These are phyloP conservation scores for Eugenia klotzschiana DNA, from an alignment of 441 rosid genomes.

Conservation along the genomic window DNA sequence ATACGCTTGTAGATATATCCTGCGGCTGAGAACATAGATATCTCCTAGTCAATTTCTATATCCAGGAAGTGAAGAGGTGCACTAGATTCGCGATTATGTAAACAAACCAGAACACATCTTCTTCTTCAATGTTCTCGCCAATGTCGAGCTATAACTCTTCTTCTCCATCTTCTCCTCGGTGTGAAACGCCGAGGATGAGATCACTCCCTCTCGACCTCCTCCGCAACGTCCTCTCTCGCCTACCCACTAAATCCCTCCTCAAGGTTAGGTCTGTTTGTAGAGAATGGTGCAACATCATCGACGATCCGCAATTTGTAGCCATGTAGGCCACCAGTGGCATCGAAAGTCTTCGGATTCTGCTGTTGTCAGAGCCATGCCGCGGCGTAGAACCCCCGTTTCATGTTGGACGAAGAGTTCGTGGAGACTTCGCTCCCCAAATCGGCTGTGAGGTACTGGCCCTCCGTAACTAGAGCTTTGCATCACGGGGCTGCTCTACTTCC, in stretches of 20 bases:
- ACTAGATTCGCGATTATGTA: background rate
- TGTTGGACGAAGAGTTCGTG: background rate
- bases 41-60: background rate
- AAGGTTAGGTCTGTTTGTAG: background rate
- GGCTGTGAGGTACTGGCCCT: background rate
- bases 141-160: too few species aligned
- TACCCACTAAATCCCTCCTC: background rate
- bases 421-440: background rate
- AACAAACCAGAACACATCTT: too few species aligned
- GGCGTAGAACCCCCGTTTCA: background rate
- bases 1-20: background rate
- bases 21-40: background rate
- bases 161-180: too few species aligned
- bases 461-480: background rate
- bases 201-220: too few species aligned
- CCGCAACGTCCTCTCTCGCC: too few species aligned
- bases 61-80: background rate
- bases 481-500: background rate
- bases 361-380: background rate
- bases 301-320: background rate
- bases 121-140: too few species aligned
- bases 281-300: background rate
- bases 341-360: background rate
- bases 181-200: too few species aligned
- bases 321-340: background rate